phyloP scores from a whole-genome alignment of 2,329 filamentous ascomycete species.

The Xylaria sp. region DNA sequence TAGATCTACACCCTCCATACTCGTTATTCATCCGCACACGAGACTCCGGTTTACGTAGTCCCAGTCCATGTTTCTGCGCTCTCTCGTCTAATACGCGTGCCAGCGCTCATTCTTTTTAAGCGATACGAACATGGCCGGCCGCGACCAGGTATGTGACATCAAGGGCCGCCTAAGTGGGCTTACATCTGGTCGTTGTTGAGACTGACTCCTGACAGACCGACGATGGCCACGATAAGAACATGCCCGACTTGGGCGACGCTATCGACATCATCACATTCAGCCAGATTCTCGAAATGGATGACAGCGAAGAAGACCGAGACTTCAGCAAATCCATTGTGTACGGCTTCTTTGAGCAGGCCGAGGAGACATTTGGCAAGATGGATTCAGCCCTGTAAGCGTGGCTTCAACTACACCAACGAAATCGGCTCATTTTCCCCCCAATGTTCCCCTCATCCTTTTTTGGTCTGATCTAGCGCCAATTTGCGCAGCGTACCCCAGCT shows the following conservation, averaged over 20 bases:
- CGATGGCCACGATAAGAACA: slow-evolving; percentile 58
- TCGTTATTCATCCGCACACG: slow-evolving; percentile 8
- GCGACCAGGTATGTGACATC: slow-evolving; percentile 46
- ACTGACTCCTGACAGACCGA: slow-evolving; percentile 54
- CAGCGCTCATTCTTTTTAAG: slow-evolving; percentile 25
- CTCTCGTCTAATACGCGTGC: slow-evolving; percentile 20
- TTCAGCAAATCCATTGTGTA: slow-evolving; percentile 91
- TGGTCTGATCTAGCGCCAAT: slow-evolving; percentile 3
- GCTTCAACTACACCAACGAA: slow-evolving; percentile 15
- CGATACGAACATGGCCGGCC: slow-evolving; percentile 42
- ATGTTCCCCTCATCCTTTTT: slow-evolving; percentile 22
- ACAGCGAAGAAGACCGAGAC: slow-evolving; percentile 83
- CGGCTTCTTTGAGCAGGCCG: slow-evolving; percentile 92
- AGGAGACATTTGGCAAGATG: slow-evolving; percentile 87
- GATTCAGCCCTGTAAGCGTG: slow-evolving; percentile 79
- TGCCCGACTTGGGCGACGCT: slow-evolving; percentile 75
- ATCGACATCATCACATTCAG: slow-evolving; percentile 86
- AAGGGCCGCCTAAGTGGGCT: not conserved
- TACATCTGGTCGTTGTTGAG: not conserved
- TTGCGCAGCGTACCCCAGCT: slow-evolving; percentile 2
- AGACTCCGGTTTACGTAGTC: slow-evolving; percentile 20
- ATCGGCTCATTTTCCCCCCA: slow-evolving; percentile 26
- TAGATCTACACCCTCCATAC: slow-evolving; percentile 13
- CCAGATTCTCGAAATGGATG: slow-evolving; percentile 99
- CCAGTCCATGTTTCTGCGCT: slow-evolving; percentile 16